Evolutionary conservation across 2,329 filamentous ascomycete genomes (phyloP).

Genomic region (Beauveria australis): DNA sequence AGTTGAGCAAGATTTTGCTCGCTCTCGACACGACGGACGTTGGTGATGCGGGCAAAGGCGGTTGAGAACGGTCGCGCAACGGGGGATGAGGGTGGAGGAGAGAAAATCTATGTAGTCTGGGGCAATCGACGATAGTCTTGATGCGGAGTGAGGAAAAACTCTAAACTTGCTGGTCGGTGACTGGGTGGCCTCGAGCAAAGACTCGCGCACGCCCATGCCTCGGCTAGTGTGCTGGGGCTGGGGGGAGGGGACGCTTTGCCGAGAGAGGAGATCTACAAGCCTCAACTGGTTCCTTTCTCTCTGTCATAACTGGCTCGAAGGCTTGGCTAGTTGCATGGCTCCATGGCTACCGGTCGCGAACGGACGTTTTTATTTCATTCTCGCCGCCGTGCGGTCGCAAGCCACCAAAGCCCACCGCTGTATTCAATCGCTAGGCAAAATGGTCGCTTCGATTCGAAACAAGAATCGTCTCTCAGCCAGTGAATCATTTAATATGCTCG

Average conservation of each 20-base stretch:
- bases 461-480: neutral
- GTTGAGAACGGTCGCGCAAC: neutral
- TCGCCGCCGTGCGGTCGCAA: neutral
- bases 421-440: neutral
- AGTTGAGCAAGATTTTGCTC: neutral
- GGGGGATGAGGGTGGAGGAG: neutral
- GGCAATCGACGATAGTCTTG: neutral
- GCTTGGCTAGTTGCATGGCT: neutral
- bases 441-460: neutral
- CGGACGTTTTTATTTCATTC: neutral
- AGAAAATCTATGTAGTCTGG: neutral
- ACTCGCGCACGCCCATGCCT: neutral
- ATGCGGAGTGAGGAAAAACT: slow-evolving; percentile 9
- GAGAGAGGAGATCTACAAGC: slow-evolving; percentile 8
- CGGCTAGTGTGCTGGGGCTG: slow-evolving; percentile 7
- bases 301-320: neutral
- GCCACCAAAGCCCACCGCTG: neutral
- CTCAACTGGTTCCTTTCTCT: neutral
- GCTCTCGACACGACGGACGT: neutral
- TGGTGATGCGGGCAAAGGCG: neutral
- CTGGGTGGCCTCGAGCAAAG: neutral
- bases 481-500: neutral
- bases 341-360: neutral
- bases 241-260: neutral
- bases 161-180: neutral